Percentiles rank a stretch among this genome's conserved stretches.
phyloP scores from a whole-genome alignment of 768 basidiomycete genomes.

The Naganishia friedmannii region DNA sequence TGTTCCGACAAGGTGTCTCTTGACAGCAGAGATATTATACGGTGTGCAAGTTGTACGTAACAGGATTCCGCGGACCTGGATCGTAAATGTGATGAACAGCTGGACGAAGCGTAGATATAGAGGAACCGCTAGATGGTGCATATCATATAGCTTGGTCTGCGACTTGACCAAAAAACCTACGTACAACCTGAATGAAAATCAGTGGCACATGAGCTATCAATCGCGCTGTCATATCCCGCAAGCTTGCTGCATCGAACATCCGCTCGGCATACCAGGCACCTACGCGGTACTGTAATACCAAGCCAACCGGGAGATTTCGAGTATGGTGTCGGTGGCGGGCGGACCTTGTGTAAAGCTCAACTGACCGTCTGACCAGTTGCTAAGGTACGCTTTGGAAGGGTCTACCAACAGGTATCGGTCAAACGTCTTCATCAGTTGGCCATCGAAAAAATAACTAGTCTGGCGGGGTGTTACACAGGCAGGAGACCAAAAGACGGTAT shows the following conservation, averaged over 20 bases:
- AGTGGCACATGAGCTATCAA: no score
- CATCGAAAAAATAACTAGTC: neutral
- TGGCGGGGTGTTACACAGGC: neutral
- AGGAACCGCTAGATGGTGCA: no score
- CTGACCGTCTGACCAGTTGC: conserved; percentile 15
- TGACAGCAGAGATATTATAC: no score
- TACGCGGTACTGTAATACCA: conserved; percentile 16
- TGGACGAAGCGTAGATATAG: no score
- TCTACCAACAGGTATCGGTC: neutral
- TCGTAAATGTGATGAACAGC: no score
- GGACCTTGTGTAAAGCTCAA: conserved; percentile 14
- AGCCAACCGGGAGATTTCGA: neutral
- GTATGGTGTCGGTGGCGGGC: conserved; percentile 6
- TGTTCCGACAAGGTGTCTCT: no score
- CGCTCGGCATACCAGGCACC: conserved; percentile 3
- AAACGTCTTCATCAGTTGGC: neutral
- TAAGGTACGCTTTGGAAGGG: conserved; percentile 12
- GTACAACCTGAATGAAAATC: no score
- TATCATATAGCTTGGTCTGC: no score
- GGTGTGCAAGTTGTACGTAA: no score
- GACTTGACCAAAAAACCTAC: no score
- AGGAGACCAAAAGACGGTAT: conserved; percentile 19
- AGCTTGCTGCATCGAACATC: conserved; percentile 12
- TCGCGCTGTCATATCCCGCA: neutral
- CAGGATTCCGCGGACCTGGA: no score